Base-by-base conservation (phyloP, 2,329 filamentous ascomycete genomes). In the Stagonosporopsis vannaccii region DNA sequence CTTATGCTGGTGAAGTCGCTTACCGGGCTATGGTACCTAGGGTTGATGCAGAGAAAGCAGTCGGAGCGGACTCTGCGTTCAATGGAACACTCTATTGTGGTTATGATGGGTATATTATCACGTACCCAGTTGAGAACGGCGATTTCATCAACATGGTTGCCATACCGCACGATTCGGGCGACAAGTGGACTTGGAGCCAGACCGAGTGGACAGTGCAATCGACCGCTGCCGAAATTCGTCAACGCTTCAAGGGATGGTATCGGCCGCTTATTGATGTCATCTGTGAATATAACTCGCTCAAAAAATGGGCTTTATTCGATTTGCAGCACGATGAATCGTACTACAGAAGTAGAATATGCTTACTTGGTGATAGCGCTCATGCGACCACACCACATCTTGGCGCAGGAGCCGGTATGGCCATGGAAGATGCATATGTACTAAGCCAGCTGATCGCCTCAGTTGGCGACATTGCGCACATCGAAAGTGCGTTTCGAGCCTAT, bases 31-130 rank as follows among this genome's bases (percentile, higher is more conserved):
- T 73, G 12, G 42, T 73, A 15, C 62, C 68, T 0, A 70, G 80
- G 39, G 69, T 69, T 15, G 71, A 67, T 26, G 79, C 79, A 42
- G 53, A 56, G 5, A 67, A 70, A 44, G 64, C 65, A 19, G 70
- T 79, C 15, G 67, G 79, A 51, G 70, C 66, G 35, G 52, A 69
- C 17, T 51, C 65, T 20, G 69, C 69, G 0, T 61, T 63, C 13
- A 67, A 69, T 47, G 67, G 67, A 6, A 67, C 68, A 32, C 63
- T 70, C 35, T 73, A 58, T 46, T 60, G 67, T 50, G 63, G 59
- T 12, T 47, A 56, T 13, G 60, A 53, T 23, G 61, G 47, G 19
- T 63, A 61, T 32, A n/a, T 65, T 9, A 58, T 56, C 2, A 61
- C 63, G 2, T 66, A 66, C 35, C 66, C 66, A 2, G 65, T 69